Evolutionary conservation across 768 basidiomycete species (phyloP).

Genomic region (Cystobasidiopsis lactophilus): DNA sequence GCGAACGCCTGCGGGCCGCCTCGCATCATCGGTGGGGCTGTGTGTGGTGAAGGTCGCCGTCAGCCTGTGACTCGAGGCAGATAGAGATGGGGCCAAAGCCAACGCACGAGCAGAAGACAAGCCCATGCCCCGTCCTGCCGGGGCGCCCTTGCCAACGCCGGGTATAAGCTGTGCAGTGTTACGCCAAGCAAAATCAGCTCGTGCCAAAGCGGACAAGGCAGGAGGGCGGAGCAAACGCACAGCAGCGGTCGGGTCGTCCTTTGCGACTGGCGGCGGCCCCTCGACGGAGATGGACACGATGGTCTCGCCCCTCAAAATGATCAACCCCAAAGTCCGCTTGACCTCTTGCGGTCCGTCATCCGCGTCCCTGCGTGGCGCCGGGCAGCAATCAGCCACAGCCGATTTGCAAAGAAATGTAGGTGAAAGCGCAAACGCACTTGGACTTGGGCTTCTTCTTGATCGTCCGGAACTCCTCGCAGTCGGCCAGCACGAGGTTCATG

Average conservation of each 20-base stretch:
- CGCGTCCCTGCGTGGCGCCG: not conserved
- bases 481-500: conserved; percentile 96
- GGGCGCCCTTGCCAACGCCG: conserved; percentile 4
- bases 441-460: conserved; percentile 60
- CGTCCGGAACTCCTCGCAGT: conserved; percentile 91
- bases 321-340: conserved; percentile 87
- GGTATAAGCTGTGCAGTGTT: conserved; percentile 4
- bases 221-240: not conserved
- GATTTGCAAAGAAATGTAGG: no score
- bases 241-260: conserved; percentile 45
- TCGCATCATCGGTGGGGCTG: not conserved
- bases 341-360: conserved; percentile 45
- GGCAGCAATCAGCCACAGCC: no score
- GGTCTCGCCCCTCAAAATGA: conserved; percentile 86
- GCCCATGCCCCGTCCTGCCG: conserved; percentile 10
- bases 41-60: no score
- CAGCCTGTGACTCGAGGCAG: not conserved
- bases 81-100: not conserved
- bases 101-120: not conserved
- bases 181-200: no score
- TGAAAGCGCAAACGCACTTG: no score
- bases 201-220: not conserved
- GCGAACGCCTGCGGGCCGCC: not conserved
- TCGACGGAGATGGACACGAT: conserved; percentile 88
- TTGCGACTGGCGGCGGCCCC: conserved; percentile 75